These are phyloP conservation scores for Colletotrichum filicis DNA, from an alignment of 2,329 filamentous ascomycete genomes.

Conservation along the genomic window DNA sequence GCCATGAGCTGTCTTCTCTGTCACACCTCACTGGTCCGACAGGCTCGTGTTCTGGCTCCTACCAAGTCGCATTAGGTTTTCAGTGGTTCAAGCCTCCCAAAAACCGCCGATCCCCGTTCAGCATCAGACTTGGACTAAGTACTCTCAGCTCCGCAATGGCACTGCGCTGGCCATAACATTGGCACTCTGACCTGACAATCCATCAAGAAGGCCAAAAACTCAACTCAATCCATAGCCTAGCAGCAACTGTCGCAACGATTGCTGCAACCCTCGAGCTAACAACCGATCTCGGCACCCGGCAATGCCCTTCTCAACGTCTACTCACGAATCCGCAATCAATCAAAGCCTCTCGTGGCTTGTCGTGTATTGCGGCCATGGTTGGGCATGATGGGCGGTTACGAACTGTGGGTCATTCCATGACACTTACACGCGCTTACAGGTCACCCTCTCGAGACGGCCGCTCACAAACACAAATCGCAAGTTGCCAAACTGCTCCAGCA, in stretches of 20 bases:
- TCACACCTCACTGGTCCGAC: background rate
- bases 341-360: background rate
- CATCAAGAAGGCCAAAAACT: background rate
- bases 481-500: background rate
- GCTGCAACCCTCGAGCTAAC: slow-evolving; percentile 14
- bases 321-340: background rate
- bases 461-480: background rate
- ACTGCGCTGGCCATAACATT: background rate
- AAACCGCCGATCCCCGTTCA: background rate
- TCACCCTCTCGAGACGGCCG: background rate
- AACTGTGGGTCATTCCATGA: slow-evolving; percentile 2
- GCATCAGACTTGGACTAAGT: background rate
- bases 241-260: slow-evolving; percentile 15
- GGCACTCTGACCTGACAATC: background rate
- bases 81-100: background rate
- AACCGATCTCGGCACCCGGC: slow-evolving; percentile 25
- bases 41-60: background rate
- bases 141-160: background rate
- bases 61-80: background rate
- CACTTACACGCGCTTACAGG: background rate
- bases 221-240: background rate
- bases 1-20: background rate
- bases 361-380: background rate
- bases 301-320: background rate
- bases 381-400: background rate